Evolutionary conservation across 2,329 filamentous ascomycete genomes (phyloP), one percentile per base, ranked within the genome.

Genomic region (Bipolaris bicolor): DNA sequence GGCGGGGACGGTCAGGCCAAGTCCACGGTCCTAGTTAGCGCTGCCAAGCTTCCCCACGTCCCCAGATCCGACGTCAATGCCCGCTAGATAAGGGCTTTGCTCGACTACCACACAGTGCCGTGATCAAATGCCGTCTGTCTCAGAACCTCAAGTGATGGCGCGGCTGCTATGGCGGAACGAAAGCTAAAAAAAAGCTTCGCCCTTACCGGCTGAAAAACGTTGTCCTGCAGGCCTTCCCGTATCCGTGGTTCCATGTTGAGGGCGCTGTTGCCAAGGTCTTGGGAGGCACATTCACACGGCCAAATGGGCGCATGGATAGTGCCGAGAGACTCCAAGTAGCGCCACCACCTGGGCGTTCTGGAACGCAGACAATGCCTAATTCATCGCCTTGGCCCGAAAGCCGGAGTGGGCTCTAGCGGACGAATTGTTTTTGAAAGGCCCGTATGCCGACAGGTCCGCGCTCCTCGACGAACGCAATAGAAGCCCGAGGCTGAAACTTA

Each of bases 251-350:
- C 58, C 46, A 56, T 57, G 58, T 55, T 62, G 31, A 46, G 49
- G 63, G 63, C 63, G 63, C 64, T 47, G 51, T 70, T 70, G 72
- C 72, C 73, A 75, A 76, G 72, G 71, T 45, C 73, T 76, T 75
- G 71, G 71, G 64, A 71, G 73, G 72, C 73, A 65, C 60, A 67
- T 65, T 52, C 54, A 51, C 55, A 44, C 52, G 60, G 58, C 64
- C 58, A 61, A 64, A 60, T 71, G 70, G 68, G 43, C 55, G 39
- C 53, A 33, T 54, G 57, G 58, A 58, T 61, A 52, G 57, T 56
- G 71, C 71, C 71, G 61, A 74, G 71, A 39, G 50, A 54, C 57
- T 52, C 52, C 56, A 54, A 63, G 57, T 54, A 49, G 64, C 62
- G 64, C 66, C 63, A 44, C 58, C 58, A 63, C 60, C 64, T 69